phyloP scores from a whole-genome alignment of 2,329 filamentous ascomycete species.

The Lecanicillium sp. region DNA sequence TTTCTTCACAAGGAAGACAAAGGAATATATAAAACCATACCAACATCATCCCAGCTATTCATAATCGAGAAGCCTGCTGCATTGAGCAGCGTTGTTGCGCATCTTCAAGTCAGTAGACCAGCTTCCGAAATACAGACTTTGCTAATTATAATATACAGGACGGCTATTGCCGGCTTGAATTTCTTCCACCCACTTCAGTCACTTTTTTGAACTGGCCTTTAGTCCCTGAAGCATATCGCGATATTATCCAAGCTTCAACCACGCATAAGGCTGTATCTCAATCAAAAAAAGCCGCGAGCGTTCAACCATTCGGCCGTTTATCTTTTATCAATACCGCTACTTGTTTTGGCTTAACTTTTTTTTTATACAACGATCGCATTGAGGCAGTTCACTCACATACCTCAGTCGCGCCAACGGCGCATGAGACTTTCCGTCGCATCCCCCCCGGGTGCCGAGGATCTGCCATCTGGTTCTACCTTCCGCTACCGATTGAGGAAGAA shows the following conservation, averaged over 20 bases:
- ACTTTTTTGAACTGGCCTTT: slow-evolving; percentile 2
- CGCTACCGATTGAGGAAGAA: slow-evolving; percentile 1
- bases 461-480: neutral
- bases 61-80: neutral
- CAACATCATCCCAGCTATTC: slow-evolving; percentile 2
- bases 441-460: neutral
- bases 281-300: neutral
- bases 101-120: neutral
- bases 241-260: neutral
- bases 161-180: slow-evolving; percentile 1
- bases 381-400: slow-evolving; percentile 1
- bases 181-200: neutral
- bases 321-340: slow-evolving; percentile 1
- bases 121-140: neutral
- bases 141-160: neutral
- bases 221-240: neutral
- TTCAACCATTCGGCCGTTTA: neutral
- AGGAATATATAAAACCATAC: neutral
- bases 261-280: neutral
- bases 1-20: neutral
- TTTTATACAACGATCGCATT: neutral
- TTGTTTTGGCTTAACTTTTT: slow-evolving; percentile 4
- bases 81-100: neutral
- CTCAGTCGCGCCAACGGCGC: neutral
- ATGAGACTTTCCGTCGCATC: neutral